Percentiles rank a stretch among this genome's conserved stretches.
phyloP scores from a whole-genome alignment of 208 protist genomes.

The Vickermania spadyakhi region DNA sequence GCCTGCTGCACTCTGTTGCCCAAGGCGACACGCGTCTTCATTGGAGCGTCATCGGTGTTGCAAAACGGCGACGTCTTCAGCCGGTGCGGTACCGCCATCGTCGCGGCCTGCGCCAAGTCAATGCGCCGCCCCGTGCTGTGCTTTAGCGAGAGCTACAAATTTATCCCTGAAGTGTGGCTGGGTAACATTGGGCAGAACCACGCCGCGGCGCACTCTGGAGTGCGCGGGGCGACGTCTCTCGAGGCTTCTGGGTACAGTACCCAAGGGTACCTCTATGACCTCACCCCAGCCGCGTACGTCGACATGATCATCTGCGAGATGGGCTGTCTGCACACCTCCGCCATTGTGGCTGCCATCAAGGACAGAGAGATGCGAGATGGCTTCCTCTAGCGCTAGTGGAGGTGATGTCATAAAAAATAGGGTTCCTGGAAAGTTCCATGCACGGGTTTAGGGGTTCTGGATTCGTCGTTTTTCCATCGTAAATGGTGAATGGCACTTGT shows the following conservation, averaged over 20 bases:
- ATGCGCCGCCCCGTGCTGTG: constrained; percentile 95
- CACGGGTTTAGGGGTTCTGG: no score
- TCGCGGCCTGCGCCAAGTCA: constrained; percentile 88
- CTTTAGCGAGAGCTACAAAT: constrained; percentile 98
- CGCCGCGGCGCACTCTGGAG: not conserved
- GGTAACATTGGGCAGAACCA: constrained; percentile 1
- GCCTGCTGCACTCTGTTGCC: constrained; percentile 93
- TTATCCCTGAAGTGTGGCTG: constrained; percentile 90
- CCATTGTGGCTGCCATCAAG: constrained; percentile 59
- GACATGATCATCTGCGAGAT: constrained; percentile 86
- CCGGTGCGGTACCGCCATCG: constrained; percentile 88
- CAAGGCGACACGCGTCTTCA: constrained; percentile 90
- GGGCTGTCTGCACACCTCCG: constrained; percentile 71
- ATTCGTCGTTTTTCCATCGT: no score
- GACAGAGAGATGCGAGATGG: constrained; percentile 47
- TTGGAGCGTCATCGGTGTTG: constrained; percentile 91
- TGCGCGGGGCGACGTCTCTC: not conserved
- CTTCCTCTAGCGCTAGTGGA: constrained; percentile 13
- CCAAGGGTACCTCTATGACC: constrained; percentile 63
- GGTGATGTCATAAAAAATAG: no score
- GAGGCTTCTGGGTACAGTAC: not conserved
- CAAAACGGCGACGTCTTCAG: constrained; percentile 92
- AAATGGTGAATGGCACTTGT: no score
- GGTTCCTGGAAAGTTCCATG: no score
- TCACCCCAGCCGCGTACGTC: constrained; percentile 63